Evolutionary conservation across 257 asterid genomes (phyloP), one percentile per base, ranked within the genome.

Genomic region (Lantana camara): DNA sequence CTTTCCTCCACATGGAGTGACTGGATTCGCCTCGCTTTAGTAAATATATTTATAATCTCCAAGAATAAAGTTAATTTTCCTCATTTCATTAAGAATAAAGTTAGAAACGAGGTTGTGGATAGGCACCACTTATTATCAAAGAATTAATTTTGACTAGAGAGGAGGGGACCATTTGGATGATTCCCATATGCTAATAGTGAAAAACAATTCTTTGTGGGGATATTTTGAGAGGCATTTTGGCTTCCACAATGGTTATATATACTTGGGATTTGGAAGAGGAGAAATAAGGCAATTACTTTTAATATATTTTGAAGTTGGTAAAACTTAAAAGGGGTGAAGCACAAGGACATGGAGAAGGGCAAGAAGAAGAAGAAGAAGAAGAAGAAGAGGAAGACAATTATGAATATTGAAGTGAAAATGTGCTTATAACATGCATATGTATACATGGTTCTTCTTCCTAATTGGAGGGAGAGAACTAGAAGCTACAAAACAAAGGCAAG

Each of bases 81-180:
- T n/a, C n/a, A n/a, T n/a, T n/a, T n/a, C n/a, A n/a, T n/a, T n/a
- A n/a, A n/a, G n/a, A n/a, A n/a, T n/a, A n/a, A n/a, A n/a, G n/a
- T n/a, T n/a, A n/a, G n/a, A n/a, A n/a, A n/a, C n/a, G n/a, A n/a
- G 19, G 63, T 41, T 69, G 77, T 67, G 82, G 89, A 83, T 83
- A 77, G 70, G 79, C 50, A 68, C 46, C 60, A 68, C 41, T 66
- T 73, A 38, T 60, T 63, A 60, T 40, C 41, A n/a, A n/a, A 70
- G 20, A 66, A 34, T 16, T 47, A 67, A 72, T 27, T 69, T 47
- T 61, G 66, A 52, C 49, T 24, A 66, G 48, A 61, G 65, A 7
- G 11, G 64, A 48, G 67, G 74, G 78, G 82, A 60, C 76, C 80
- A 59, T 65, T 29, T 41, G 44, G 46, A 61, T 7, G 7, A 56